phyloP scores from a whole-genome alignment of 345 rosid species.

The Ceriops tagal region DNA sequence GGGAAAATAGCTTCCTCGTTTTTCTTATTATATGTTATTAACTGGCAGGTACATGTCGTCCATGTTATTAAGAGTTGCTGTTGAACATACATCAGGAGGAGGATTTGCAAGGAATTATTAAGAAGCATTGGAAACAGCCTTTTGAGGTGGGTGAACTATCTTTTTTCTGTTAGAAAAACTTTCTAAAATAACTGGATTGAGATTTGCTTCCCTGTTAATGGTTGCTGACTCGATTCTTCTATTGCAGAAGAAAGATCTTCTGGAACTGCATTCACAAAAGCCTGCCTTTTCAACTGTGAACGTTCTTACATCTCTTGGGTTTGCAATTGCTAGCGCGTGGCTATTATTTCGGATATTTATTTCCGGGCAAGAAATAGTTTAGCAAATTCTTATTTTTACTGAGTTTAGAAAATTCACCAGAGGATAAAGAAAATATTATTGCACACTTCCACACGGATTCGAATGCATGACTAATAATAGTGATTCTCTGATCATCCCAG shows the following conservation, averaged over 20 bases:
- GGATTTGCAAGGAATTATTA: conserved; percentile 79
- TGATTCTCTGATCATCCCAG: too few relatives aligned
- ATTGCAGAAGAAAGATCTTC: conserved; percentile 56
- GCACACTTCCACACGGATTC: too few relatives aligned
- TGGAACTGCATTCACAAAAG: conserved; percentile 55
- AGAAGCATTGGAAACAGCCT: conserved; percentile 82
- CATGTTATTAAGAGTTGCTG: conserved; percentile 53
- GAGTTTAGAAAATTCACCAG: too few relatives aligned
- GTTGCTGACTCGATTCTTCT: not conserved
- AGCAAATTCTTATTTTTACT: not conserved
- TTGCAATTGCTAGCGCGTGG: conserved; percentile 64
- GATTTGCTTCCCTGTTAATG: too few relatives aligned
- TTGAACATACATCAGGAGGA: conserved; percentile 80
- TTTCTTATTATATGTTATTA: not conserved
- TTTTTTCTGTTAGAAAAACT: not conserved
- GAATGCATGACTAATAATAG: too few relatives aligned
- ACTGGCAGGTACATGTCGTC: conserved; percentile 78
- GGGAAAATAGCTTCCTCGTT: too few relatives aligned
- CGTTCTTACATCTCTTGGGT: conserved; percentile 57
- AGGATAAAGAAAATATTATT: too few relatives aligned
- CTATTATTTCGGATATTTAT: conserved; percentile 62
- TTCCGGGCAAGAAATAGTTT: conserved; percentile 46
- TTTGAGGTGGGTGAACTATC: conserved; percentile 46
- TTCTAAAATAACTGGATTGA: too few relatives aligned
- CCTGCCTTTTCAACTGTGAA: conserved; percentile 38